Evolutionary conservation across 495 filamentous ascomycete genomes (phyloP).

Genomic region (Podospora anserina): DNA sequence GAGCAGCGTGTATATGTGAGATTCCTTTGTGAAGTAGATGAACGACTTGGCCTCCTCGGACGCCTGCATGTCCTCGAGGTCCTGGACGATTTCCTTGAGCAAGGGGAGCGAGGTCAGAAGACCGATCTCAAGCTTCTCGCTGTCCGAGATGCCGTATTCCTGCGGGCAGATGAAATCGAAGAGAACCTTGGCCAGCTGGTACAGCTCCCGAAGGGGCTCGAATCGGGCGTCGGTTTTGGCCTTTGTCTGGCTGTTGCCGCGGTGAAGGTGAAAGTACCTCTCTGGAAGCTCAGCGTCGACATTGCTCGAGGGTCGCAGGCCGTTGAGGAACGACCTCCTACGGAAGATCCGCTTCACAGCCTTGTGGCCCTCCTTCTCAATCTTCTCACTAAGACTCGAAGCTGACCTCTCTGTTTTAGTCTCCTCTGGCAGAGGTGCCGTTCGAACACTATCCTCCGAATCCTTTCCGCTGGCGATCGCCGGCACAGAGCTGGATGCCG

Average conservation of each 20-base stretch:
- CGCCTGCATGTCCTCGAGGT: constrained; percentile 96
- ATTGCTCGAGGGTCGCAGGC: constrained; percentile 28
- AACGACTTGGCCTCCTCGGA: constrained; percentile 90
- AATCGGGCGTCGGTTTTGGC: constrained; percentile 81
- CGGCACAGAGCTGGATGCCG: neutral
- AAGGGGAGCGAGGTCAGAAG: constrained; percentile 88
- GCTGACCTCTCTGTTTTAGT: constrained; percentile 9
- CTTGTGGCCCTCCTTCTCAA: constrained; percentile 34
- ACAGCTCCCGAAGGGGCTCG: constrained; percentile 84
- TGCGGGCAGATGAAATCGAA: constrained; percentile 99
- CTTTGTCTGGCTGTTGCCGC: constrained; percentile 71
- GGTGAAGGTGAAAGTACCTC: constrained; percentile 85
- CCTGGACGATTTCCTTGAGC: constrained; percentile 90
- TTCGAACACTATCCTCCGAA: constrained; percentile 21
- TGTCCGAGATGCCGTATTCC: constrained; percentile 92
- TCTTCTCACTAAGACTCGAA: constrained; percentile 31
- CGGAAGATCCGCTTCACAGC: constrained; percentile 52
- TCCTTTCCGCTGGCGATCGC: constrained; percentile 6
- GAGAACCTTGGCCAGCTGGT: constrained; percentile 86
- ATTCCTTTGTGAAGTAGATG: constrained; percentile 99
- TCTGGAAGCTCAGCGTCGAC: constrained; percentile 48
- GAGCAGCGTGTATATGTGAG: constrained; percentile 94
- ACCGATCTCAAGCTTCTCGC: constrained; percentile 96
- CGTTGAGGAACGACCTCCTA: constrained; percentile 49
- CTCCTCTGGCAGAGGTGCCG: neutral